phyloP scores from a whole-genome alignment of 441 rosid genomes.

The Populus hybrid region DNA sequence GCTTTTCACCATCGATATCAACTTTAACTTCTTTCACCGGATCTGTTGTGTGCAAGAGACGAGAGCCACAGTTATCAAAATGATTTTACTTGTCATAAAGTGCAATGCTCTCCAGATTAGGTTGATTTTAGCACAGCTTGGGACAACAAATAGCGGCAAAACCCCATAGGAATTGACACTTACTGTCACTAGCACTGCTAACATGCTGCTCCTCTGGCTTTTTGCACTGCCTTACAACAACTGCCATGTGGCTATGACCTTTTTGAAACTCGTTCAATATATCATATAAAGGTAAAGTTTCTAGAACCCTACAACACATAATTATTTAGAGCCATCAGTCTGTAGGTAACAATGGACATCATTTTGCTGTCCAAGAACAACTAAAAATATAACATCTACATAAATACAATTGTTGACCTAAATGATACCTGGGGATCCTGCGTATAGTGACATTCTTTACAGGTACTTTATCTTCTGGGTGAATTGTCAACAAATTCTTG shows the following conservation, averaged over 20 bases:
- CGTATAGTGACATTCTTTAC: constrained; percentile 81
- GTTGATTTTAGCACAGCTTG: background rate
- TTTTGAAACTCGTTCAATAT: constrained; percentile 65
- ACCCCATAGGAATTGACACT: constrained; percentile 11
- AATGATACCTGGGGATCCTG: constrained; percentile 73
- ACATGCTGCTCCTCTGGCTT: constrained; percentile 32
- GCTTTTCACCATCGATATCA: constrained; percentile 59
- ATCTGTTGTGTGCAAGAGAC: constrained; percentile 26
- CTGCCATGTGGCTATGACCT: constrained; percentile 74
- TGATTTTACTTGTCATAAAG: background rate
- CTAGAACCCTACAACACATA: constrained; percentile 42
- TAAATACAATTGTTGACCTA: background rate
- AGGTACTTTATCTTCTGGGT: constrained; percentile 81
- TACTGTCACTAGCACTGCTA: constrained; percentile 38
- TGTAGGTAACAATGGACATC: background rate
- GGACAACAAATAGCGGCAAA: background rate
- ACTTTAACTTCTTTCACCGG: constrained; percentile 50
- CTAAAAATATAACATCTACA: background rate
- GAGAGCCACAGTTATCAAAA: background rate
- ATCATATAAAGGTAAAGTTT: constrained; percentile 51
- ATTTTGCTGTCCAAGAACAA: constrained; percentile 8
- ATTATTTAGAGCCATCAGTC: background rate
- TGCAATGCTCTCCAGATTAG: background rate
- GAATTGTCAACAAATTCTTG: constrained; percentile 79
- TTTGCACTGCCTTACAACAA: constrained; percentile 40